Base-by-base conservation (phyloP, 495 filamentous ascomycete genomes). In the Neurospora sp. region DNA sequence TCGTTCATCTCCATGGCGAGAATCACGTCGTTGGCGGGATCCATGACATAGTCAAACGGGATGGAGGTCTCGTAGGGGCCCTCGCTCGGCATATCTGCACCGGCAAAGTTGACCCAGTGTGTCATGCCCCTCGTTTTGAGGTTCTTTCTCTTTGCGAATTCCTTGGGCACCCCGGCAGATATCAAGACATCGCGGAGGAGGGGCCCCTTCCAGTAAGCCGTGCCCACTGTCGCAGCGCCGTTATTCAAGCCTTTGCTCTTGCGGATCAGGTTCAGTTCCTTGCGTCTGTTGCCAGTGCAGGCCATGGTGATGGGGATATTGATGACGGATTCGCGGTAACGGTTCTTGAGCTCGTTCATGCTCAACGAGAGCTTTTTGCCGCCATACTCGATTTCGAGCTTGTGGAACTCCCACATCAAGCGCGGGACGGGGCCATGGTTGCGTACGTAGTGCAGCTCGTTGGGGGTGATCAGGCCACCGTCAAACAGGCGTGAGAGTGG, bases 221-320 rank as follows among this genome's bases (percentile, higher is more conserved):
- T 71, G 35, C 72, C 74, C 14, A 73, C 74, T 2, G 72, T 73
- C 9, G 35, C 69, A 20, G 74, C 74, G 72, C 40, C 72, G 70
- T 75, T 75, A 72, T 75, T 75, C 69, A 72, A 69, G 54, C 74
- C 74, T 27, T 73, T 75, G 18, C 69, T 75, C 23, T 75, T 75
- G 69, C 72, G 74, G 9, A 71, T 41, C 23, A 75, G 74, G 54
- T 75, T 75, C 35, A 75, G 72, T 39, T 73, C 74, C n/a, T 73
- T 75, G 54, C 74, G 69, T n/a, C 74, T 69, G 72, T 75, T 75
- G 69, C 74, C 74, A 2, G 48, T 71, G 69, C 74, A 75, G 46
- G 74, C 74, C 14, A 75, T 73, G 46, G 72, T 39, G 69, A 75
- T 40, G 69, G 74, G 74, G 54, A 76, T 76, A 72, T 76, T 76